Evolutionary conservation across 768 basidiomycete genomes (phyloP).

Genomic region (Aureoboletus auriporus): DNA sequence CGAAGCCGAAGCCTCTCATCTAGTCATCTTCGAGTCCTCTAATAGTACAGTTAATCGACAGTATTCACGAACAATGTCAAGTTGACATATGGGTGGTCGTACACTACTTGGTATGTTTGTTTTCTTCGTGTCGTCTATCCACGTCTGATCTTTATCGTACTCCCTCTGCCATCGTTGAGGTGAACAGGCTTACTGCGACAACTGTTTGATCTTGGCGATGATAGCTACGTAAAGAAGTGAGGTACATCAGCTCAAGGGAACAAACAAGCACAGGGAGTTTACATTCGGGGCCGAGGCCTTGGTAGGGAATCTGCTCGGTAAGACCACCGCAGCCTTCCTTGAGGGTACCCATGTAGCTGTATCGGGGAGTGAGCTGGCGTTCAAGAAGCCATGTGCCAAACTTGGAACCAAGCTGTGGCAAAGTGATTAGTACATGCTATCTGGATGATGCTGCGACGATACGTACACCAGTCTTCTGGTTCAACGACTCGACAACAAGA

Average conservation of each 20-base stretch:
- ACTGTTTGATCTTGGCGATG: constrained; percentile 41
- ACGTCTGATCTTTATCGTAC: neutral
- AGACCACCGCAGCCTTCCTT: constrained; percentile 78
- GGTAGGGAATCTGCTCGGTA: constrained; percentile 80
- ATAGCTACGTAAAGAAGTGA: constrained; percentile 32
- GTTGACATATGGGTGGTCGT: neutral
- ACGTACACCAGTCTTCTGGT: constrained; percentile 81
- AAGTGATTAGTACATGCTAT: neutral
- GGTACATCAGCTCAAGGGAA: neutral
- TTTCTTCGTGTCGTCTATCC: neutral
- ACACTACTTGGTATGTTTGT: neutral
- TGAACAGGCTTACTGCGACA: constrained; percentile 26
- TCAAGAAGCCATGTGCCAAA: constrained; percentile 86
- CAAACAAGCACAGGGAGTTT: constrained; percentile 22
- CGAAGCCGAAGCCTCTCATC: too few species aligned
- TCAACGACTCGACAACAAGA: constrained; percentile 80
- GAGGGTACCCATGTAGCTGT: constrained; percentile 74
- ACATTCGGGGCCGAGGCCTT: constrained; percentile 79
- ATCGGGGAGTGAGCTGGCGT: constrained; percentile 74
- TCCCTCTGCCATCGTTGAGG: neutral
- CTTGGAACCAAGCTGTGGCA: constrained; percentile 63
- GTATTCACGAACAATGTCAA: too few species aligned
- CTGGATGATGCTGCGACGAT: neutral
- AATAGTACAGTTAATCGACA: neutral
- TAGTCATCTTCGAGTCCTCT: too few species aligned